Percentiles rank a stretch among this genome's conserved stretches.
phyloP scores from a whole-genome alignment of 139 green algal genomes.

The Coccomyxa sp. region DNA sequence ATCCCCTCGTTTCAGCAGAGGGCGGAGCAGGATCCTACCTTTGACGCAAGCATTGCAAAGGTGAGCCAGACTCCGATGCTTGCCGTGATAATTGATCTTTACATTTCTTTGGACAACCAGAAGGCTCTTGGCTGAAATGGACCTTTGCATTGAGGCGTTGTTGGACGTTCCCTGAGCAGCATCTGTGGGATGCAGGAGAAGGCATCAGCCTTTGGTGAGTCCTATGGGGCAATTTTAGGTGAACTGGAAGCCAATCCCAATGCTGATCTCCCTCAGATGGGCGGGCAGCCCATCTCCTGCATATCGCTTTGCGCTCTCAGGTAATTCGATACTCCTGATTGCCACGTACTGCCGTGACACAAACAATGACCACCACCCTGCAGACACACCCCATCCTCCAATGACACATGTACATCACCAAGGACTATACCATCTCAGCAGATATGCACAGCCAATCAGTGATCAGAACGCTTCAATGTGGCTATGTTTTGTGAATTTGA shows the following conservation, averaged over 20 bases:
- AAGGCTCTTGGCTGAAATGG: background rate
- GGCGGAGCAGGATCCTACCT: constrained; percentile 20
- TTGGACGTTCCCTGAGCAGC: background rate
- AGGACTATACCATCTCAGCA: constrained; percentile 4
- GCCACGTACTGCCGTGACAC: too few relatives aligned
- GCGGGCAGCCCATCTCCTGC: constrained; percentile 32
- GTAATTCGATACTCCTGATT: constrained; percentile 15
- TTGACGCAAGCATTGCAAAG: constrained; percentile 13
- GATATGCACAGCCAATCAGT: background rate
- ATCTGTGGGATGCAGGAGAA: constrained; percentile 22
- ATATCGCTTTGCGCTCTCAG: constrained; percentile 32
- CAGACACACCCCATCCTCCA: too few relatives aligned
- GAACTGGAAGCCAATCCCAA: constrained; percentile 26
- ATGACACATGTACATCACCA: background rate
- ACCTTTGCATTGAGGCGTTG: constrained; percentile 11
- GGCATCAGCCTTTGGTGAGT: constrained; percentile 28
- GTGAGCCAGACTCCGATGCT: background rate
- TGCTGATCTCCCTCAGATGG: constrained; percentile 24
- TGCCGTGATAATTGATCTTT: background rate
- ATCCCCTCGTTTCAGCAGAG: constrained; percentile 43
- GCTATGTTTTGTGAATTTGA: background rate
- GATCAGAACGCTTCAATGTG: background rate
- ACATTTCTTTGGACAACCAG: too few relatives aligned
- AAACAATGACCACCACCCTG: too few relatives aligned
- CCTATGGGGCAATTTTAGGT: constrained; percentile 32